Evolutionary conservation across 352 stramenopile genomes (phyloP).

Genomic region (Phytophthora cactorum): DNA sequence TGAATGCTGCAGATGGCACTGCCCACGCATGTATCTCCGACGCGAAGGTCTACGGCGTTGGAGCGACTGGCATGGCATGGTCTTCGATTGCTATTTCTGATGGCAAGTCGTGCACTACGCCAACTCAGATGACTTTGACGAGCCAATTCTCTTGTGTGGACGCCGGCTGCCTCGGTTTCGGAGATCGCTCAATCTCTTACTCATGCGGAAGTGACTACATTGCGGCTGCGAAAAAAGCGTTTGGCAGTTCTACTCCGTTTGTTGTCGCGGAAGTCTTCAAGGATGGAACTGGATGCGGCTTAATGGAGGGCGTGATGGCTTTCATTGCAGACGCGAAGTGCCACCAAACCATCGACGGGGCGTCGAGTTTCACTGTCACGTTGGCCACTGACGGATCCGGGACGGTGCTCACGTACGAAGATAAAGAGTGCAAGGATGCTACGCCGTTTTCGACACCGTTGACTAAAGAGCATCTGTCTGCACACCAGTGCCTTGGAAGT

Average conservation of each 20-base stretch:
- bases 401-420: conserved; percentile 12
- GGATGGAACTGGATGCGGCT: conserved; percentile 2
- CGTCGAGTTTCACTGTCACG: conserved; percentile 11
- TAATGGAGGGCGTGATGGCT: conserved; percentile 12
- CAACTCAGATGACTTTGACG: conserved; percentile 9
- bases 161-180: conserved; percentile 5
- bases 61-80: conserved; percentile 1
- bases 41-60: conserved; percentile 11
- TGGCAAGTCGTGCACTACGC: neutral
- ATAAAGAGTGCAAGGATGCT: conserved; percentile 4
- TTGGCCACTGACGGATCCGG: conserved; percentile 12
- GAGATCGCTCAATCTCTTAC: conserved; percentile 14
- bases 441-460: conserved; percentile 3
- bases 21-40: neutral
- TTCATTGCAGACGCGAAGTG: conserved; percentile 10
- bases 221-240: neutral
- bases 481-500: conserved; percentile 8
- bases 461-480: conserved; percentile 10
- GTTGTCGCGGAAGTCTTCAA: conserved; percentile 11
- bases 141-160: conserved; percentile 1
- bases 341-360: conserved; percentile 3
- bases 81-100: conserved; percentile 8
- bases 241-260: conserved; percentile 8
- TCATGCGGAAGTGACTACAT: conserved; percentile 6
- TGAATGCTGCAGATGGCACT: neutral